Evolutionary conservation across 495 filamentous ascomycete species (phyloP), one percentile per base, ranked within the genome.

Genomic region (Pseudoneurospora amorphoporcata): DNA sequence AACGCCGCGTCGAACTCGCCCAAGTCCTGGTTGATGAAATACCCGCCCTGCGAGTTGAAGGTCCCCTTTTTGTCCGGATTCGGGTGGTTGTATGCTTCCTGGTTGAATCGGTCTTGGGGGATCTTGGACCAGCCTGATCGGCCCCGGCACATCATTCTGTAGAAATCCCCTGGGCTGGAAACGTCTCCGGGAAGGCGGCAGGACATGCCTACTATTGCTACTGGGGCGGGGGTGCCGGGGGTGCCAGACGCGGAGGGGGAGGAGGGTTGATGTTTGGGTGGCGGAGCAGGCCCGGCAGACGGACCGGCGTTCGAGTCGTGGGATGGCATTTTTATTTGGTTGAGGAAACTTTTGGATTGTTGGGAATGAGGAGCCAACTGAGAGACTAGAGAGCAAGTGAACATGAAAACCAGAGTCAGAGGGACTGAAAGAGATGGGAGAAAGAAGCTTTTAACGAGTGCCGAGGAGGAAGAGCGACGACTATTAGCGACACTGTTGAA

Each of bases 51-150:
- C 0, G 84, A 83, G 75, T 83, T 82, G 71, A 83, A 78, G n/a
- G 76, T 75, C 12, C 81, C 82, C 71, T 78, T 81, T 72, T 82
- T 81, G 71, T 81, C 81, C 6, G 81, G 82, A 71, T 83, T 82
- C 4, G 89, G 90, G 74, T 94, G 91, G 35, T 88, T 88, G 71
- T 92, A 88, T 8, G 90, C 90, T 76, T 92, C 88, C 23, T 78
- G 75, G 72, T 81, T 83, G 84, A 92, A 95, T 38, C 92, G 89
- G 72, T 91, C 88, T 23, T 83, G 74, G 0, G 92, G 92, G 69
- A 91, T 80, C 71, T 81, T 76, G 6, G 77, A 80, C 82, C 81
- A 83, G 16, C 78, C 82, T 69, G 76, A 79, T n/a, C 78, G 71
- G 39, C 76, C 77, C 29, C 78, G 80, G 70, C 79, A 76, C 5